These are phyloP conservation scores for Trichosanthes cucumerina DNA, from an alignment of 306 rosid species.

Conservation along the genomic window DNA sequence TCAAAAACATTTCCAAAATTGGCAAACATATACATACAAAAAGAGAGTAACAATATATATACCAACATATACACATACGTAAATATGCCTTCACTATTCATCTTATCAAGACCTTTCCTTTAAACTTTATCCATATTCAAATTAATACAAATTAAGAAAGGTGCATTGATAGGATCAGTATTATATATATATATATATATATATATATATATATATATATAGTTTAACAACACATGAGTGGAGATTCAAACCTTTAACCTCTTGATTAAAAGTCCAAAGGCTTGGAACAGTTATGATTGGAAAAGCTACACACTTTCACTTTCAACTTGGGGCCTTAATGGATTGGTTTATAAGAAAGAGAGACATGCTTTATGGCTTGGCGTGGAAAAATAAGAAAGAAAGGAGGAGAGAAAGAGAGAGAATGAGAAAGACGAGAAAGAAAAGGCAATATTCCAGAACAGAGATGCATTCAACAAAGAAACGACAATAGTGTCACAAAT, in stretches of 20 bases:
- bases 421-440: background rate
- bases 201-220: no score
- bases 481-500: background rate
- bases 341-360: background rate
- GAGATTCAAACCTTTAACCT: no score
- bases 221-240: no score
- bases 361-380: background rate
- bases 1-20: background rate
- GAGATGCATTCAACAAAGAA: conserved; percentile 6
- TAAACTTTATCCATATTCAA: background rate
- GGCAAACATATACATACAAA: background rate
- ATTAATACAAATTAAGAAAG: background rate
- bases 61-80: background rate
- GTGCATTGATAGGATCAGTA: background rate
- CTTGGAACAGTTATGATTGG: background rate
- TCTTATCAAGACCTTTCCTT: background rate
- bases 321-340: background rate
- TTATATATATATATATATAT: no score
- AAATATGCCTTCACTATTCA: background rate
- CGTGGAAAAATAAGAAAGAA: background rate
- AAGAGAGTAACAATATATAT: background rate
- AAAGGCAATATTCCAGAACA: background rate
- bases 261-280: background rate
- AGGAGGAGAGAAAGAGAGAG: background rate
- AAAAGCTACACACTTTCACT: background rate